Percentiles rank a stretch among this genome's conserved stretches.
phyloP scores from a whole-genome alignment of 2,329 filamentous ascomycete genomes.

The Penicillium olsonii region DNA sequence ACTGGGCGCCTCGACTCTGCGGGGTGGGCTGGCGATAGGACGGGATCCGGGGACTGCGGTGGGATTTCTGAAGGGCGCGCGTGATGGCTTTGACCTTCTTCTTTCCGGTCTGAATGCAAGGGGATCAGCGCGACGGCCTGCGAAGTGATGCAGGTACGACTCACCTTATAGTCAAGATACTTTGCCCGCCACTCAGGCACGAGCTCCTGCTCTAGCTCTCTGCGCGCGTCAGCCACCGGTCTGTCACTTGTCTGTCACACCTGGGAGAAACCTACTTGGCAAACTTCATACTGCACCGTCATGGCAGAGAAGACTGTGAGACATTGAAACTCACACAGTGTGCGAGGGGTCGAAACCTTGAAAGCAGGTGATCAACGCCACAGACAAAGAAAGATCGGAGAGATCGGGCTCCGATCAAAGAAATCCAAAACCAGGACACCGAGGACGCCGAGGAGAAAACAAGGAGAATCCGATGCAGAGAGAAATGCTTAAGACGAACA shows the following conservation, averaged over 20 bases:
- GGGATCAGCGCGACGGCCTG: not conserved
- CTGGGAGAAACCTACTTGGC: constrained; percentile 54
- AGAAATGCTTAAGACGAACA: constrained; percentile 4
- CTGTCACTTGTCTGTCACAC: constrained; percentile 9
- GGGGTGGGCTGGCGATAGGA: constrained; percentile 33
- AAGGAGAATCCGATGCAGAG: not conserved
- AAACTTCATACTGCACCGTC: constrained; percentile 57
- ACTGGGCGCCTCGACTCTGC: constrained; percentile 13
- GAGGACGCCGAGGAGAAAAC: not conserved
- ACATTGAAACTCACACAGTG: constrained; percentile 2
- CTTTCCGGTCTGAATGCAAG: constrained; percentile 65
- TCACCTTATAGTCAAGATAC: constrained; percentile 89
- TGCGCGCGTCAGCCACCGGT: constrained; percentile 34
- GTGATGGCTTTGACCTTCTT: constrained; percentile 85
- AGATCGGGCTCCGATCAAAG: no score
- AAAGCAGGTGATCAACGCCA: constrained; percentile 5
- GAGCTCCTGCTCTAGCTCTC: constrained; percentile 80
- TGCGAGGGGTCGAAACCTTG: constrained; percentile 7
- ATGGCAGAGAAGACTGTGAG: constrained; percentile 16
- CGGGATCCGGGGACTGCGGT: constrained; percentile 51
- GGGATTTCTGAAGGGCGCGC: constrained; percentile 66
- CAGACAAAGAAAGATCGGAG: no score
- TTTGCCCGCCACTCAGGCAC: constrained; percentile 95
- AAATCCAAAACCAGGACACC: no score
- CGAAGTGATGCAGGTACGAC: constrained; percentile 15